Conservation (phyloP, 257 asterid genomes). For the Salvia splendens region DNA sequence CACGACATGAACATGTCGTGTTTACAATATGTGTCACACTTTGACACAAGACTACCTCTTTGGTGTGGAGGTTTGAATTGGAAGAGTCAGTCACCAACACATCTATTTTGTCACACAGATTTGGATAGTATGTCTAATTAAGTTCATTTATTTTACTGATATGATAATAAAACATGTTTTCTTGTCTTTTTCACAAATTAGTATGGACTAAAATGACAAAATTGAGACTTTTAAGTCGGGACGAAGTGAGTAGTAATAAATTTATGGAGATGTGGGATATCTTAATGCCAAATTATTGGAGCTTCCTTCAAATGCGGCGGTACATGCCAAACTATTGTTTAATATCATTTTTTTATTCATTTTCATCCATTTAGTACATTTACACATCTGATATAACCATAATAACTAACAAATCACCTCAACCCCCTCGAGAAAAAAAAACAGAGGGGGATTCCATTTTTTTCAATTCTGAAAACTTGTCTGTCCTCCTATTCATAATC, state of each 20-base stretch:
- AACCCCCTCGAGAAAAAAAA: not conserved
- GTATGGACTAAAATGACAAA: no score
- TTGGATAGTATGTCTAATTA: not conserved
- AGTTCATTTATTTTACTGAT: no score
- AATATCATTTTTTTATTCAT: not conserved
- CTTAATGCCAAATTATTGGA: not conserved
- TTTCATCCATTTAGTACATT: not conserved
- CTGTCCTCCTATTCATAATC: slow-evolving; percentile 9
- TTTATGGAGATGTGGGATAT: not conserved
- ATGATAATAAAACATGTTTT: not conserved
- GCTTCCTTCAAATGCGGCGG: slow-evolving; percentile 9
- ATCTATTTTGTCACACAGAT: not conserved
- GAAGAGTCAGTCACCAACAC: not conserved
- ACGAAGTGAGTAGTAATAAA: no score
- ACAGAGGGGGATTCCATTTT: not conserved
- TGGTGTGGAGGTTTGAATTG: not conserved
- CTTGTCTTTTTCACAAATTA: no score
- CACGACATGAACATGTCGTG: not conserved
- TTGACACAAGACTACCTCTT: not conserved
- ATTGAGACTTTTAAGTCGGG: no score
- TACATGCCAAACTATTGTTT: not conserved
- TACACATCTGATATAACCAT: slow-evolving; percentile 25
- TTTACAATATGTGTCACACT: not conserved
- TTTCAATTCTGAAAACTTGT: slow-evolving; percentile 13
- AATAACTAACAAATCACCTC: slow-evolving; percentile 29